These are phyloP conservation scores for Graphilbum sp. DNA, from an alignment of 2,329 filamentous ascomycete genomes.

Conservation along the genomic window DNA sequence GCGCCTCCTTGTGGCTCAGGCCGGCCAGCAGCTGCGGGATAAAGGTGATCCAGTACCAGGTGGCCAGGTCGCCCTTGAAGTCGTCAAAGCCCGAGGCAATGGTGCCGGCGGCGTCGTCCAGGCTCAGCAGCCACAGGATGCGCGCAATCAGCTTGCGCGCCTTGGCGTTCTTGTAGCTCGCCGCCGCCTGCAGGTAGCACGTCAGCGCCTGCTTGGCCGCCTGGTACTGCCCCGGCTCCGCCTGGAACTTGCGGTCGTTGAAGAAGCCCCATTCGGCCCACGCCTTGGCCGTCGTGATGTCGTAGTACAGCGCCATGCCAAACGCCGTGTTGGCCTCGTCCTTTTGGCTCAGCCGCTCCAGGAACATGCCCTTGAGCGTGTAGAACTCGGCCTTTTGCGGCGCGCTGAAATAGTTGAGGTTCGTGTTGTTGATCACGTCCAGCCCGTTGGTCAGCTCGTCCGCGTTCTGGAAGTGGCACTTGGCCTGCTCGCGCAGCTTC, in stretches of 20 bases:
- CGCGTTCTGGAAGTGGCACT: constrained; percentile 94
- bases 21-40: constrained; percentile 92
- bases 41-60: constrained; percentile 99
- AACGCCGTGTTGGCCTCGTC: constrained; percentile 88
- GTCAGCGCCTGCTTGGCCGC: constrained; percentile 84
- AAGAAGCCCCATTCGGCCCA: constrained; percentile 99
- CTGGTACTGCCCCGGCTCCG: constrained; percentile 65
- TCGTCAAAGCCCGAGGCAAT: constrained; percentile 81
- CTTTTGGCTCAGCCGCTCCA: constrained; percentile 82
- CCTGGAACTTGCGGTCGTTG: constrained; percentile 92
- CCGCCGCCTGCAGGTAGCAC: constrained; percentile 89
- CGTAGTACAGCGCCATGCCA: constrained; percentile 87
- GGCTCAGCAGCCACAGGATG: constrained; percentile 86
- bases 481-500: constrained; percentile 95
- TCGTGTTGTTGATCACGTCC: constrained; percentile 99
- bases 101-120: constrained; percentile 74
- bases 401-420: constrained; percentile 92
- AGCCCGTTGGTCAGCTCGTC: constrained; percentile 82
- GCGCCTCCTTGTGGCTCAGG: constrained; percentile 78
- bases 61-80: constrained; percentile 91
- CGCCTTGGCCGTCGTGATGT: constrained; percentile 86
- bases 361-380: constrained; percentile 97
- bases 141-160: constrained; percentile 84
- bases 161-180: constrained; percentile 94
- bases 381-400: constrained; percentile 98